phyloP scores from a whole-genome alignment of 2,329 filamentous ascomycete species.

The Colletotrichum plurivorum region DNA sequence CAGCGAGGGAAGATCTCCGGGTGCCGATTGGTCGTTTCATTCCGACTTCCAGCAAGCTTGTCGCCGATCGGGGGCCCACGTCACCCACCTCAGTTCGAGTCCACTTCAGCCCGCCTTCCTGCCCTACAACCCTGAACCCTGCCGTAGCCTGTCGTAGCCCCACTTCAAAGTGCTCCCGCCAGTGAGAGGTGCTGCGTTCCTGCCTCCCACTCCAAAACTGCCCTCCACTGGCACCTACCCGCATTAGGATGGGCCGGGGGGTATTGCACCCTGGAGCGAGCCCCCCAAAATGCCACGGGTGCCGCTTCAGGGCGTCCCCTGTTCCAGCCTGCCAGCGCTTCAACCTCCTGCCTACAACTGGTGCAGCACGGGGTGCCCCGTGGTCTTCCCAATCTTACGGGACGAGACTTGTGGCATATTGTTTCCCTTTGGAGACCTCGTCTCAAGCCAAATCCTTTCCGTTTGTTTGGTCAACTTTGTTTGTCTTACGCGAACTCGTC shows the following conservation, averaged over 20 bases:
- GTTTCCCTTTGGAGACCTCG: not conserved
- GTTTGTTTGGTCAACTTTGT: constrained; percentile 26
- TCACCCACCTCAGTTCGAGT: constrained; percentile 16
- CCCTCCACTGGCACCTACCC: too few species aligned
- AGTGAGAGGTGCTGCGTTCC: constrained; percentile 2
- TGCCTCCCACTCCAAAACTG: not conserved
- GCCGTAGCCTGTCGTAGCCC: not conserved
- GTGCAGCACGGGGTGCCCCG: constrained; percentile 5
- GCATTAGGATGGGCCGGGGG: not conserved
- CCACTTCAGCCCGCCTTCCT: constrained; percentile 5
- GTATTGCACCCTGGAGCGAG: constrained; percentile 12
- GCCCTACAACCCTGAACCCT: constrained; percentile 18
- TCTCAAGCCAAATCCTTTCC: not conserved
- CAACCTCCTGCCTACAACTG: not conserved
- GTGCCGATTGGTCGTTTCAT: constrained; percentile 30
- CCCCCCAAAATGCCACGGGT: not conserved
- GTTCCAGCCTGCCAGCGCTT: constrained; percentile 9
- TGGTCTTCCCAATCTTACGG: constrained; percentile 13
- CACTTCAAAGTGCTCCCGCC: constrained; percentile 3
- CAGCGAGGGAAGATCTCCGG: not conserved
- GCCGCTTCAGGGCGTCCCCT: constrained; percentile 11
- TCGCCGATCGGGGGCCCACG: constrained; percentile 22
- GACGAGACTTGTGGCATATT: not conserved
- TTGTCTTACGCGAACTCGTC: constrained; percentile 18
- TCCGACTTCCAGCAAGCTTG: constrained; percentile 15